Conservation (phyloP, 345 rosid genomes). For the Diplotaxis tenuifolia region DNA sequence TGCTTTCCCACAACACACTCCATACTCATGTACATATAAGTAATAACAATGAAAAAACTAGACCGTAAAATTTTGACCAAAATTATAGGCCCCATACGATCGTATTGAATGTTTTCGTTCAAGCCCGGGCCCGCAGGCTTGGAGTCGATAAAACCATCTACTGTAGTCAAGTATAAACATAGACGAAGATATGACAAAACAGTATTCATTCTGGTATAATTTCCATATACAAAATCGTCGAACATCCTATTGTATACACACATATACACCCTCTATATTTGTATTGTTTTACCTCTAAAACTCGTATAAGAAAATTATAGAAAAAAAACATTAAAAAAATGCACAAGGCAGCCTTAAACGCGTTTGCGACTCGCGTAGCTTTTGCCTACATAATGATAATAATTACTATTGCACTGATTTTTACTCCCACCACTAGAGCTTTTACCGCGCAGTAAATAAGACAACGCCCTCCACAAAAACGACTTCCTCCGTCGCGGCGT, state of each 20-base stretch:
- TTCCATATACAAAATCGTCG: slow-evolving; percentile 29
- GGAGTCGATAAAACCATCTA: neutral
- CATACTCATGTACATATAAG: too few relatives aligned
- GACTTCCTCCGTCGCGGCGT: slow-evolving; percentile 40
- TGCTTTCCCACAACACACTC: too few relatives aligned
- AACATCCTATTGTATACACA: slow-evolving; percentile 17
- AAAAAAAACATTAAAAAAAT: neutral
- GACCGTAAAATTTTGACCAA: too few relatives aligned
- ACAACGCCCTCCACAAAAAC: slow-evolving; percentile 53
- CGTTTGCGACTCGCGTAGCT: slow-evolving; percentile 40
- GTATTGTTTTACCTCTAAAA: slow-evolving; percentile 1
- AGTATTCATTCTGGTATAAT: slow-evolving; percentile 7
- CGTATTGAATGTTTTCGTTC: too few relatives aligned
- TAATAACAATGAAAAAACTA: too few relatives aligned
- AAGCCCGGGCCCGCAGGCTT: too few relatives aligned
- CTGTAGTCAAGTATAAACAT: neutral
- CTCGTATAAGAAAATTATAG: neutral
- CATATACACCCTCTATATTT: slow-evolving; percentile 6
- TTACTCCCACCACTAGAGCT: slow-evolving; percentile 29
- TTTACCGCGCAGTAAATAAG: slow-evolving; percentile 36
- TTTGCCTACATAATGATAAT: slow-evolving; percentile 41
- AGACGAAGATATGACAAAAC: neutral
- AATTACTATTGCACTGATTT: slow-evolving; percentile 41
- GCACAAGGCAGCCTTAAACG: slow-evolving; percentile 28
- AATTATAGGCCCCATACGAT: too few relatives aligned